Evolutionary conservation across 2,329 filamentous ascomycete species (phyloP).

Genomic region (Cladosporium sp.): DNA sequence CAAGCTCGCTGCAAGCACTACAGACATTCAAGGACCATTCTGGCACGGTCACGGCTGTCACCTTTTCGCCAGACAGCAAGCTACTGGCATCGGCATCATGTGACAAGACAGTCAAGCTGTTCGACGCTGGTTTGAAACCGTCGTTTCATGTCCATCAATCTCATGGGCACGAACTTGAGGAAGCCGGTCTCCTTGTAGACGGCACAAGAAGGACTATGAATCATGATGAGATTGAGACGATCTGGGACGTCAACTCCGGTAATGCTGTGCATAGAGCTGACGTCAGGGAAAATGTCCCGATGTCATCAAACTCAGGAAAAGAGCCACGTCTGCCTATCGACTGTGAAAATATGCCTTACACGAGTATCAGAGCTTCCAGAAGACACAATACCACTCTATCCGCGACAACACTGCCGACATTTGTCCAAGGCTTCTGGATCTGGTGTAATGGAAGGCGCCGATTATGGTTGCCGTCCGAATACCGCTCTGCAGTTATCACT

Average conservation of each 20-base stretch:
- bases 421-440: neutral
- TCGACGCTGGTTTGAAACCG: neutral
- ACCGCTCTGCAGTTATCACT: neutral
- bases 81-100: neutral
- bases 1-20: neutral
- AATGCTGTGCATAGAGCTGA: neutral
- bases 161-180: neutral
- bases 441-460: neutral
- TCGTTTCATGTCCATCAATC: neutral
- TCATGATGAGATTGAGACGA: neutral
- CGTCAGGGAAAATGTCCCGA: neutral
- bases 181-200: neutral
- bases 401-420: neutral
- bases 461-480: neutral
- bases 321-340: neutral
- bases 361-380: neutral
- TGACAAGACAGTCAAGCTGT: neutral
- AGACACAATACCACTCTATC: neutral
- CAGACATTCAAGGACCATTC: constrained; percentile 5
- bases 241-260: neutral
- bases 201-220: neutral
- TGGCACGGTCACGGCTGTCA: neutral
- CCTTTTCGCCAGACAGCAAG: constrained; percentile 11
- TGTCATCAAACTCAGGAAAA: neutral
- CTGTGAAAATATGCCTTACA: neutral